Base-by-base conservation (phyloP, 345 rosid genomes). In the Corymbia maculata region DNA sequence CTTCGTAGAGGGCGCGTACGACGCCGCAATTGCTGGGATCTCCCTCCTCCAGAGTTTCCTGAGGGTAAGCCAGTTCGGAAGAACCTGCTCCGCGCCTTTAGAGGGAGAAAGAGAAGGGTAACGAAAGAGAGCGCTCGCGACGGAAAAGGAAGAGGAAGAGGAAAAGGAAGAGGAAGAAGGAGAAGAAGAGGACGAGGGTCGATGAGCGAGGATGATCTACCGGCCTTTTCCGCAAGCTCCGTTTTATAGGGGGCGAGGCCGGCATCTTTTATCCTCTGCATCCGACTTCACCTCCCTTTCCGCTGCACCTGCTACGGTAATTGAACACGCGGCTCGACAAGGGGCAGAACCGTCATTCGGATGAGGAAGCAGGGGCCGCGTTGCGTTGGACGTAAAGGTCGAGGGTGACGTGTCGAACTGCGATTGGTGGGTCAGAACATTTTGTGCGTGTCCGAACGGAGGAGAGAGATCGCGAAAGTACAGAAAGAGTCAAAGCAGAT, bases 1-100 rank as follows among this genome's bases (percentile, higher is more conserved):
- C 98, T 3, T 92, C 98, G 95, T 98, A 98, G 89, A 98, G 94
- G 89, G 93, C 92, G 88, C 93, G 97, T 92, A 97, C 99, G 96
- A 97, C 98, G 85, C 88, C 91, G 89, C 92, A 96, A 95, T 93
- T 95, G 95, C 91, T 92, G 52, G 86, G 79, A 64, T 92, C 94
- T 57, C 89, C 91, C 79, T 93, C 95, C 92, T 94, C 97, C 95
- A 92, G 97, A 89, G 88, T 88, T 93, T 86, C 93, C 87, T 90
- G 91, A 13, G 92, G 51, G 93, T 91, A 89, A 91, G 97, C 99
- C 99, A 97, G 99, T 92, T 94, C 97, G 90, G 70, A 51, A 47
- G 44, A 36, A 51, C 28, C 24, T 52, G 7, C 59, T 49, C 85
- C 85, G 30, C 86, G 30, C 30, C 5, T 79, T 36, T 8, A 24